Conservation (phyloP, 2,329 filamentous ascomycete genomes). For the Nemania serpens region DNA sequence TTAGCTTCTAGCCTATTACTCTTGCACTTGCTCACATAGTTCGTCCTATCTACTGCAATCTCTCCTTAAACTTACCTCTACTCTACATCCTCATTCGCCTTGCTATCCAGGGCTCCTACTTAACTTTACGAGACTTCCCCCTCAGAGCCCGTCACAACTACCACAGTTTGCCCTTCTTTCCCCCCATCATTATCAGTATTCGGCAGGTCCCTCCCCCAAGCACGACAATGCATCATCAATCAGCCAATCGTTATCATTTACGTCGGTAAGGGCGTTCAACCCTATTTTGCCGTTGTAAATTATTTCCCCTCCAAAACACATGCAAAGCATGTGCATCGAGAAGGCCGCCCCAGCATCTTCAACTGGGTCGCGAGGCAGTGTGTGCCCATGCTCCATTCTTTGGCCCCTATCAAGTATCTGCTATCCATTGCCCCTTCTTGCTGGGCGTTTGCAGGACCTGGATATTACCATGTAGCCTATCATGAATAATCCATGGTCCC, state of each 20-base stretch:
- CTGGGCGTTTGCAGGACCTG: not conserved
- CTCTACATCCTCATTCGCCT: too few species aligned
- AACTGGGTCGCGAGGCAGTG: not conserved
- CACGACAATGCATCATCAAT: not conserved
- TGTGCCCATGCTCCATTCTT: not conserved
- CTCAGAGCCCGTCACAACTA: too few species aligned
- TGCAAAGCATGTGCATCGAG: not conserved
- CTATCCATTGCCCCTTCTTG: not conserved
- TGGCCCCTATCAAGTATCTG: not conserved
- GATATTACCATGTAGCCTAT: not conserved
- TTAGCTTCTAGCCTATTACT: too few species aligned
- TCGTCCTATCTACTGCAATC: too few species aligned
- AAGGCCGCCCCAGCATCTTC: not conserved
- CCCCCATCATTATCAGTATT: not conserved
- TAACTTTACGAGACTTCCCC: too few species aligned
- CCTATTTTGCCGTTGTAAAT: not conserved
- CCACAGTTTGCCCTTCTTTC: not conserved
- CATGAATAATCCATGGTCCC: not conserved
- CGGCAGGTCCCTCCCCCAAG: not conserved
- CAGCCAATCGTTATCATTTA: not conserved
- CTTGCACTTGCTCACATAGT: too few species aligned
- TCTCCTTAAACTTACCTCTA: too few species aligned
- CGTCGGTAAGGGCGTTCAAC: constrained; percentile 10
- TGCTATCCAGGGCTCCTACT: too few species aligned
- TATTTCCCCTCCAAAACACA: not conserved